phyloP scores from a whole-genome alignment of 768 basidiomycete species.

The Kwoniella sp. region DNA sequence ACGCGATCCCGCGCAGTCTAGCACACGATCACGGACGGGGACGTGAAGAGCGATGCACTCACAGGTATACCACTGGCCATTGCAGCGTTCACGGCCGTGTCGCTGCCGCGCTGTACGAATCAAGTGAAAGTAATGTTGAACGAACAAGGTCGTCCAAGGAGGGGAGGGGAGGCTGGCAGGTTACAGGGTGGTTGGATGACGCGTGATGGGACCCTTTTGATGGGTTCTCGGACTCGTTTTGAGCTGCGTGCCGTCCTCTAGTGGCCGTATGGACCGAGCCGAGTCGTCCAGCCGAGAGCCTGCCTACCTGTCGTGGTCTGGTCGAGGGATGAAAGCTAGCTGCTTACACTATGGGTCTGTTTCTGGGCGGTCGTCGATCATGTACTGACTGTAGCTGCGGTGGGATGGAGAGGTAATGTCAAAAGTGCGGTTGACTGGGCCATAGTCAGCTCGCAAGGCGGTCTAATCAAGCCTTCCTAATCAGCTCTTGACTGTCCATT shows the following conservation, averaged over 20 bases:
- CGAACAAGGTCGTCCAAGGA: background rate
- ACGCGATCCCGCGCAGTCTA: background rate
- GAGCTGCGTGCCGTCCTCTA: background rate
- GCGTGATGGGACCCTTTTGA: constrained; percentile 1
- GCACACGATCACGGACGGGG: background rate
- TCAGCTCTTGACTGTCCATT: background rate
- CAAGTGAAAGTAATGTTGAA: background rate
- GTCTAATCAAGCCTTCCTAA: no score
- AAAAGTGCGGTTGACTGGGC: no score
- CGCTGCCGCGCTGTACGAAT: background rate
- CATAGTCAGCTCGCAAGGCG: no score
- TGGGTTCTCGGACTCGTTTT: background rate
- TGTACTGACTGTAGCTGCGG: no score
- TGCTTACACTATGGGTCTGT: background rate
- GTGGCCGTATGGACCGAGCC: background rate
- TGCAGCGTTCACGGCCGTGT: background rate
- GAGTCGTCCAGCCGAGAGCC: background rate
- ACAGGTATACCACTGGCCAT: constrained; percentile 40
- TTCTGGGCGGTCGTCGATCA: no score
- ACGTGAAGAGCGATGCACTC: constrained; percentile 4
- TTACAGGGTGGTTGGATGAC: constrained; percentile 14
- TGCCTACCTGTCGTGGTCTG: background rate
- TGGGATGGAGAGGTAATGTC: no score
- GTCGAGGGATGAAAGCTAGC: background rate
- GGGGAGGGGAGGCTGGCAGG: constrained; percentile 10